Evolutionary conservation across 192 early-diverging fungal genomes (phyloP), one percentile per base, ranked within the genome.

Genomic region (Globomyces pollinis-pini): DNA sequence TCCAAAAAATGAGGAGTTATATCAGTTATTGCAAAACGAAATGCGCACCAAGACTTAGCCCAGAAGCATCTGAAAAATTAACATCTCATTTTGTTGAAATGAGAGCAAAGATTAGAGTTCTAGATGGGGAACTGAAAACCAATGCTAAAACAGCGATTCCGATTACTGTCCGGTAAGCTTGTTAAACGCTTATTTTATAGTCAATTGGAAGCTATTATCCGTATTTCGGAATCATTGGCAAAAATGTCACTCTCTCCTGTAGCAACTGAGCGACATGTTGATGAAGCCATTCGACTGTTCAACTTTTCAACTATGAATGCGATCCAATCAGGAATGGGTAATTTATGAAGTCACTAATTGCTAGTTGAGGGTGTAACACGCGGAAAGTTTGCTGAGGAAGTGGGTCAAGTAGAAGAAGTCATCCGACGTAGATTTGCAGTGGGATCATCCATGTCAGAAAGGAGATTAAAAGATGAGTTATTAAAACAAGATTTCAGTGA

Each of bases 161-260:
- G 0, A 99, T 99, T 65, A 99, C 96, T 8, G 84, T 99, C 58
- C 85, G 87, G 73, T 84, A 76, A 9, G 44, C 21, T 30, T n/a
- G 12, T 50, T 35, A 21, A 1, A n/a, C n/a, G n/a, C n/a, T n/a
- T n/a, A n/a, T n/a, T n/a, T 29, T 21, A n/a, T 57, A 84, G 88
- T 70, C 95, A 98, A 77, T 74, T 99, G 57, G 96, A 99, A 74
- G 96, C 96, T 39, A 94, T 99, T 63, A 85, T 99, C 58, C 93
- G 96, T 63, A 91, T 99, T 38, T 87, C 96, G 23, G 96, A 99
- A 73, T 88, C 96, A 12, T 74, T 99, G 44, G 96, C 96, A 56
- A 99, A 99, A 60, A 87, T 98, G 74, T 81, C 84, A 18, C 79
- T 99, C 7, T 84, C 86, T 20, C 84, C 91, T 6, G 75, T 84